Evolutionary conservation across 2,329 filamentous ascomycete genomes (phyloP), one percentile per base, ranked within the genome.

Genomic region (Colletotrichum magnum): DNA sequence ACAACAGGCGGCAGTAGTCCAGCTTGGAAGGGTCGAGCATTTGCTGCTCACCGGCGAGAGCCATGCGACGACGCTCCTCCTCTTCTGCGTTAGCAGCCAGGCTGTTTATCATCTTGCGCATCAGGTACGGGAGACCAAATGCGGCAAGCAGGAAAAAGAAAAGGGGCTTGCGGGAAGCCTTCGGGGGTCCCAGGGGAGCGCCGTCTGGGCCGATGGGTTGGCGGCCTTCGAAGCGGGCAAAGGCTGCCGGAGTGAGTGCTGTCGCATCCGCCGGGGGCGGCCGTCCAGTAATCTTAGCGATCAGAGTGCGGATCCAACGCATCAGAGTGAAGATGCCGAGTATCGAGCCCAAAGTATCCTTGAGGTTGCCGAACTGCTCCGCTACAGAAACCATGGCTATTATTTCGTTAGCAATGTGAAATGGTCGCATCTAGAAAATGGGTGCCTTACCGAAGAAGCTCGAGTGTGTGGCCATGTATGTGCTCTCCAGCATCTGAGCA

Each of bases 391-490:
- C 93, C 95, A 99, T 98, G 64, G 96, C 96, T 96, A 72, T 48
- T 43, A 53, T 21, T 12, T 56, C 68, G 54, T 71, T 28, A 51
- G 51, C 76, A 10, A 64, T 21, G 41, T 41, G 12, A 6, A 15
- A 24, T 16, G 5, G 13, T 18, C 21, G 5, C 24, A 6, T 7
- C 18, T 57, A 28, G 21, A n/a, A 32, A 6, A 3, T 6, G 21
- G 24, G 24, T 2, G 15, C 82, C 92, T 76, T 88, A 97, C 94
- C 95, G 77, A 98, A 99, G 82, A 99, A 99, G 62, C 94, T 97
- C 6, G 95, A 98, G 81, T 99, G 96, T 0, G 96, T 99, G 36
- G 97, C 96, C 97, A 99, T 99, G 77, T 98, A 99, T 12, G 96
- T 98, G 85, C 96, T 98, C 83, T 99, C 96, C 32, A 99, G 87